Conservation (phyloP, 2,329 filamentous ascomycete species). For the Colletotrichum zoysiae region DNA sequence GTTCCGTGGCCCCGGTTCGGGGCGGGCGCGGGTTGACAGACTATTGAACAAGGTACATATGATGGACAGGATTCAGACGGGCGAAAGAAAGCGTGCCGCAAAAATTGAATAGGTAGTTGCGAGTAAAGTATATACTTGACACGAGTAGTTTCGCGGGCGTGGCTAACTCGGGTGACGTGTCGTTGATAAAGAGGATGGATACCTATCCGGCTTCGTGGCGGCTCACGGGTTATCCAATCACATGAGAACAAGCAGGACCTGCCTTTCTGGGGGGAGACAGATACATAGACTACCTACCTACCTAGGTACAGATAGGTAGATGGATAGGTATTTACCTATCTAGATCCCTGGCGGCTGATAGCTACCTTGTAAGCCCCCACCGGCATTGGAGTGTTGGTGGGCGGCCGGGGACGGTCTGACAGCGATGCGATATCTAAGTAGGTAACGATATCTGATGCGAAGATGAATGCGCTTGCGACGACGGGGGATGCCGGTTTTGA, state of each 20-base stretch:
- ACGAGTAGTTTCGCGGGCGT: neutral
- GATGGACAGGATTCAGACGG: conserved; percentile 21
- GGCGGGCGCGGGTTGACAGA: conserved; percentile 11
- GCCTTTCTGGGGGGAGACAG: neutral
- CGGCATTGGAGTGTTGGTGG: neutral
- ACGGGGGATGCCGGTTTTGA: neutral
- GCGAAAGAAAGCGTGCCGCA: neutral
- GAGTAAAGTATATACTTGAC: conserved; percentile 20
- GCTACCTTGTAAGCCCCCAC: neutral
- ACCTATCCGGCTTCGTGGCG: neutral
- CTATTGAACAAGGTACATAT: conserved; percentile 33
- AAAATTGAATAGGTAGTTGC: conserved; percentile 21
- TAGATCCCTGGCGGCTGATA: neutral
- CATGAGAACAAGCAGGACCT: neutral
- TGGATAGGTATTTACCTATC: too few relatives aligned
- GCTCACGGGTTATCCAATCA: conserved; percentile 1
- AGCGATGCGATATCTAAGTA: neutral
- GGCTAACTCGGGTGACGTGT: neutral
- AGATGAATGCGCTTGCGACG: too few relatives aligned
- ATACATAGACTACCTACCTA: too few relatives aligned
- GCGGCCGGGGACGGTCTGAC: neutral
- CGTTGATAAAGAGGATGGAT: neutral
- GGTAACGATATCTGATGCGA: neutral
- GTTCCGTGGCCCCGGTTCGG: neutral
- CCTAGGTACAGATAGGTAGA: too few relatives aligned